Evolutionary conservation across 352 stramenopile species (phyloP), one percentile per base, ranked within the genome.

Genomic region (Pythium biforme): DNA sequence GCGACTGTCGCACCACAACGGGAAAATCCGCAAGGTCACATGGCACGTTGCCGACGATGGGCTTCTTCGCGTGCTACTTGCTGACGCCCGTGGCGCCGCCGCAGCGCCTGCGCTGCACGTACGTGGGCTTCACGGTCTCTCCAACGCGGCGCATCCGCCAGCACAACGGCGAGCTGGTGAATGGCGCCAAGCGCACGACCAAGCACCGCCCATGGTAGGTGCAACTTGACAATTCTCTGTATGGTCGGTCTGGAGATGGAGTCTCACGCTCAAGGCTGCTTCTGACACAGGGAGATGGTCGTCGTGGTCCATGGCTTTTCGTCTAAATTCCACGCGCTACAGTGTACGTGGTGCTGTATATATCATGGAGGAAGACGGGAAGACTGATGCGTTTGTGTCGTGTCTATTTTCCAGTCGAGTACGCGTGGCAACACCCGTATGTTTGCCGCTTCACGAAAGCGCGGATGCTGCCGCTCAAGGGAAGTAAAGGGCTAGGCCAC

Each of bases 1-100:
- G 26, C n/a, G n/a, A n/a, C 5, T 12, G 12, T 25, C 19, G 19
- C 3, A 19, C n/a, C 14, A 20, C 31, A 34, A 22, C 6, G n/a
- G 37, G 6, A 43, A 19, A 4, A 59, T 43, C 41, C 23, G 2
- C 6, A 53, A 2, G 53, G 52, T 26, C 27, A 10, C 14, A 46
- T 20, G 11, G 23, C 33, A 22, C 2, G 1, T 34, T 34, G 37
- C 20, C 23, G 25, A 49, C 55, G 49, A 81, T 79, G 67, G 22
- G 19, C 5, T 84, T 86, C 69, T 90, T 83, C 60, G 80, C 76
- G 37, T 93, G 83, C 69, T 93, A 93, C 62, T 40, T 93, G 64
- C 69, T 93, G 47, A 90, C 83, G 64, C 81, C 83, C 20, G 62
- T 70, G 65, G 55, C 66, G 49, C 25, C 76, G 19, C 75, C 80